Evolutionary conservation across 2,329 filamentous ascomycete species (phyloP).

Genomic region (Alternaria dauci): DNA sequence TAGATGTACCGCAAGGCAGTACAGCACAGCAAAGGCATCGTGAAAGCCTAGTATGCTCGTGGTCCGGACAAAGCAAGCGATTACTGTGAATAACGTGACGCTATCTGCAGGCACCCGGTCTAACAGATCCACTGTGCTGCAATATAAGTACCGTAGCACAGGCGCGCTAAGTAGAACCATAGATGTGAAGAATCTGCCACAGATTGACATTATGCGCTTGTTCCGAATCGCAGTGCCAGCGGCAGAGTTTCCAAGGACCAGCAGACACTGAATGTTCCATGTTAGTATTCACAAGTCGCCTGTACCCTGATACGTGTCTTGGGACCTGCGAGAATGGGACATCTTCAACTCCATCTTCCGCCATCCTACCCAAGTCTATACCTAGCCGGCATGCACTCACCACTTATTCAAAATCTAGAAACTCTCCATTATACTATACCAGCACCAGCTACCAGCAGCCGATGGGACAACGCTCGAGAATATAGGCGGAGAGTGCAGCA

Average conservation of each 20-base stretch:
- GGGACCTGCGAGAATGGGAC: not conserved
- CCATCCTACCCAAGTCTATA: not conserved
- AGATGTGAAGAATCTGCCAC: not conserved
- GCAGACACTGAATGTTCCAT: not conserved
- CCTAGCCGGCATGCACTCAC: not conserved
- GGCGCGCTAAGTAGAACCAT: not conserved
- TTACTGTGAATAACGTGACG: not conserved
- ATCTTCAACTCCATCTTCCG: not conserved
- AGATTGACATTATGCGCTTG: not conserved
- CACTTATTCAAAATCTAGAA: not conserved
- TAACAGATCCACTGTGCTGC: not conserved
- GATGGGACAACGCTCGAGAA: conserved; percentile 1
- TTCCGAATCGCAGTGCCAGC: not conserved
- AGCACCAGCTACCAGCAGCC: not conserved
- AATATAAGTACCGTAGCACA: not conserved
- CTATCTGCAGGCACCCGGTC: not conserved
- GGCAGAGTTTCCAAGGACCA: not conserved
- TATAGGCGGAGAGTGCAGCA: not conserved
- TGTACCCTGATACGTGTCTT: not conserved
- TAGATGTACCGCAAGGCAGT: not conserved
- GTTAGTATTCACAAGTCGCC: not conserved
- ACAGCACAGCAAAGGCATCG: not conserved
- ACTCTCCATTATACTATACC: not conserved
- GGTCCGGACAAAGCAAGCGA: not conserved
- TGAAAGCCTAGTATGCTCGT: not conserved